These are phyloP conservation scores for Teratosphaeria pseudoeucalypti DNA, from an alignment of 2,329 filamentous ascomycete species.

Conservation along the genomic window DNA sequence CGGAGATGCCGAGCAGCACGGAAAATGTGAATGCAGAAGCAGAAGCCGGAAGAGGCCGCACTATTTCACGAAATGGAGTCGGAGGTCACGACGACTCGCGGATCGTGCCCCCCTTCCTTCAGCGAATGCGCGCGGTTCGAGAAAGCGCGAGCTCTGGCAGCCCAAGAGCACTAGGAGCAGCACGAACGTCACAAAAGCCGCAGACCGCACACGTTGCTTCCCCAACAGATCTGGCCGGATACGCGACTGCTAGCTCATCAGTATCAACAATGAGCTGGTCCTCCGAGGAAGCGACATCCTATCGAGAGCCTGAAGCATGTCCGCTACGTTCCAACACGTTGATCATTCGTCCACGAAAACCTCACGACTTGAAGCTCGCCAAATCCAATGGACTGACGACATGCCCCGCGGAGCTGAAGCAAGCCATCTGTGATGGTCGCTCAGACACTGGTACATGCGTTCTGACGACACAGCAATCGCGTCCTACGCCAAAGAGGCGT, in stretches of 20 bases:
- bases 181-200: neutral
- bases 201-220: neutral
- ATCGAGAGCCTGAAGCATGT: slow-evolving; percentile 8
- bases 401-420: slow-evolving; percentile 14
- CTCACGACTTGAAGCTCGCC: slow-evolving; percentile 12
- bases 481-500: slow-evolving; percentile 11
- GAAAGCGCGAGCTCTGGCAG: neutral
- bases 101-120: neutral
- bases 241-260: neutral
- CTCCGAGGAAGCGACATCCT: slow-evolving; percentile 1
- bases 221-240: neutral
- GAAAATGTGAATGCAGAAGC: neutral
- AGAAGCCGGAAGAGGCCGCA: neutral
- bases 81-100: neutral
- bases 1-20: neutral
- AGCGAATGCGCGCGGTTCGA: neutral
- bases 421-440: slow-evolving; percentile 14
- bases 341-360: slow-evolving; percentile 11
- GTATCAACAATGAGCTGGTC: slow-evolving; percentile 3
- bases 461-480: slow-evolving; percentile 12
- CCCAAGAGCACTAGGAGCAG: neutral
- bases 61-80: neutral
- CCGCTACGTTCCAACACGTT: slow-evolving; percentile 15
- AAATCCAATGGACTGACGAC: slow-evolving; percentile 18
- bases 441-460: slow-evolving; percentile 7